Evolutionary conservation across 176 grass and related monocot species (phyloP), one percentile per base, ranked within the genome.

Genomic region (Rhynchospora tenuis): DNA sequence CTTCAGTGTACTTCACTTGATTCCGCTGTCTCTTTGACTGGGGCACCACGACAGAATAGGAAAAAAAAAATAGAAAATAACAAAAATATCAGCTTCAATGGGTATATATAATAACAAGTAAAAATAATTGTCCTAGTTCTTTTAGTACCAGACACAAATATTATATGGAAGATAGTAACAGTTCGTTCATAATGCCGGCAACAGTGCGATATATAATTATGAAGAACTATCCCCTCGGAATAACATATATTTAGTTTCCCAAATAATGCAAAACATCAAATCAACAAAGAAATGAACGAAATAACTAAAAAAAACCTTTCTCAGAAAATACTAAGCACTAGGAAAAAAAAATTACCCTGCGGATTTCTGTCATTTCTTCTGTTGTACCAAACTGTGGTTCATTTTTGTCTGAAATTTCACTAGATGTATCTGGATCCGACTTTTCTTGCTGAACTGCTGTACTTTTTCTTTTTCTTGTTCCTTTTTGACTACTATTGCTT

Each of bases 11-110:
- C 28, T 86, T 90, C 26, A 95, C 86, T 55, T 89, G 82, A 51
- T 98, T 98, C 86, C 72, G 70, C 57, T 81, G 90, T 85, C 91
- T 87, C 86, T 42, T 90, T 81, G 96, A 98, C 92, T 93, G 88
- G 60, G 89, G 43, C 65, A 85, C 87, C 19, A 78, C 16, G 20
- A 88, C 5, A 55, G 46, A 50, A 38, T 48, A 43, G 16, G 20
- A 27, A 85, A n/a, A 68, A n/a, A 83, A 82, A 58, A 75, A 73
- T 71, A 84, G 22, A 54, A 82, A 87, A 23, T 23, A 69, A 89
- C n/a, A 56, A 82, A 0, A 14, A 64, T 23, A 8, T 81, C 56
- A 81, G 19, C 19, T 59, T 62, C 28, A 80, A 80, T 31, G 24
- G 27, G 55, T 23, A 58, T 81, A 59, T 60, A 59, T 43, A 62